Conservation (phyloP, 305 asterid species). For the Solanum hybrid region DNA sequence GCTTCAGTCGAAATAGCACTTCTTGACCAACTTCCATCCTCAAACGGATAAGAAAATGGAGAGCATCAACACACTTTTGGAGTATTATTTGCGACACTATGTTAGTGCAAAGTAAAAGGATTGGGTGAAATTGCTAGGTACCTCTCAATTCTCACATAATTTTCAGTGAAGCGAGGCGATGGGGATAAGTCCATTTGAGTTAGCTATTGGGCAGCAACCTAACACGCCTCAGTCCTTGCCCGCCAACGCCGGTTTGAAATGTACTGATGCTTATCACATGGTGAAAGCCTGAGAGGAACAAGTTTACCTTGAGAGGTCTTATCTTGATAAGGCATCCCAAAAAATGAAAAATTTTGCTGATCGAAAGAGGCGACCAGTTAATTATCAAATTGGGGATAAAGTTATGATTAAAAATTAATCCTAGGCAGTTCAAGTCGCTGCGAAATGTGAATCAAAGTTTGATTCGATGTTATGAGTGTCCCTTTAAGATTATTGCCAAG, state of each 20-base stretch:
- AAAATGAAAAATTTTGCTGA: background rate
- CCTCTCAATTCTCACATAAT: background rate
- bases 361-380: background rate
- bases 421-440: too few species aligned
- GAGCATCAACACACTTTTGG: background rate
- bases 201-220: background rate
- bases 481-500: too few species aligned
- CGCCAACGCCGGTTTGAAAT: accelerated
- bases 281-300: background rate
- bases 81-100: background rate
- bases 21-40: background rate
- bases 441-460: too few species aligned
- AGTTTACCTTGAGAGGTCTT: background rate
- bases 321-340: background rate
- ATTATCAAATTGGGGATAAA: background rate
- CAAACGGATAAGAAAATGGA: background rate
- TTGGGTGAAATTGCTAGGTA: background rate
- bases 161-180: accelerated
- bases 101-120: background rate
- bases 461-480: too few species aligned
- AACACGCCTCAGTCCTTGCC: background rate
- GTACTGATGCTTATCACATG: background rate
- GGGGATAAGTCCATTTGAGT: background rate
- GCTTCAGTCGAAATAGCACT: too few species aligned
- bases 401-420: too few species aligned